Base-by-base conservation (phyloP, 108 stramenopile genomes). In the Nitzschia sp. region DNA sequence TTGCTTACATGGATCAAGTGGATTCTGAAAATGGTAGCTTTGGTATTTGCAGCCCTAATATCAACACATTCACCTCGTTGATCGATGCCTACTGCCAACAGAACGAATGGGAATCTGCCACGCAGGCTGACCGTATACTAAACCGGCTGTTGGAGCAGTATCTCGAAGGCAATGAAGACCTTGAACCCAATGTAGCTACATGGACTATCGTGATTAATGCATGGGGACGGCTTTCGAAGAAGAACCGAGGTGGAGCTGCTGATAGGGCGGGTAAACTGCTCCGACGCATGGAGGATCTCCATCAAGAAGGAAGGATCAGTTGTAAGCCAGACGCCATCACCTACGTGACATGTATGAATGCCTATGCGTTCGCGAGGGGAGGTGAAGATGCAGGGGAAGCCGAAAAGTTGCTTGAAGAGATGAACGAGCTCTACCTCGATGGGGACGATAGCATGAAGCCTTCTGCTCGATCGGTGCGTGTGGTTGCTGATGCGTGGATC, bases 401-500 rank as follows among this genome's bases (percentile, higher is more conserved):
- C 0, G 85, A 88, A 75, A 64, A 68, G 26, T 48, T 88, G 5
- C 69, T 92, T 4, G 53, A 84, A 29, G 72, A 83, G 30, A 92
- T 86, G 85, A 70, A 81, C 52, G 80, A 82, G 53, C 26, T 16
- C 28, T 75, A 78, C 36, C 28, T 77, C 5, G 73, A 77, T 56
- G 81, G 77, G 3, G 81, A 82, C 52, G 77, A 82, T 46, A 56
- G 25, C n/a, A 69, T 81, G 67, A 73, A 67, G 35, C 80, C 80
- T 0, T 66, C 64, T 13, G 47, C 53, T 8, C 71, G 61, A 46
- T 69, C 71, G 11, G 62, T 81, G 30, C 71, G 67, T 2, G 19
- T 63, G 19, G 56, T 81, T 5, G 75, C 88, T n/a, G 68, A 81
- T 53, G 80, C 87, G 17, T 88, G 83, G 83, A 73, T 77, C 13